Evolutionary conservation across 2,329 filamentous ascomycete genomes (phyloP).

Genomic region (Chaetomium strumarium): DNA sequence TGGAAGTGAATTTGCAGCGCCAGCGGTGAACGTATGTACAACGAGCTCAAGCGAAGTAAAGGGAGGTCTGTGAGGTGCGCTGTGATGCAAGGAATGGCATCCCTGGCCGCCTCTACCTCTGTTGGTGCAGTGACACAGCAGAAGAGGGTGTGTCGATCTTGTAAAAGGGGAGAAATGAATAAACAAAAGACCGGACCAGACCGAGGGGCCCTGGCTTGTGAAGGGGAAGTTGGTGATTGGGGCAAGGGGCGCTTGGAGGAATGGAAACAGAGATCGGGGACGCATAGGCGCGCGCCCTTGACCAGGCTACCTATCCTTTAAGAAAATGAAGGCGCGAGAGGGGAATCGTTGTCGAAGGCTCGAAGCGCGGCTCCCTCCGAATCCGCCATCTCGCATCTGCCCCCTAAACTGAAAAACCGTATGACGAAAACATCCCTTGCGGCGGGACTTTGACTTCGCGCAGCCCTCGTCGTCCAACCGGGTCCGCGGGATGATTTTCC

Average conservation of each 20-base stretch:
- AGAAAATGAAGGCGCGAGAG: background rate
- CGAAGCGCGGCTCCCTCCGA: conserved; percentile 8
- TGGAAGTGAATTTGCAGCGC: background rate
- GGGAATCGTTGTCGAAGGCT: conserved; percentile 3
- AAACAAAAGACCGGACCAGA: conserved; percentile 1
- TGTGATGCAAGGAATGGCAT: background rate
- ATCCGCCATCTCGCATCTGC: conserved; percentile 6
- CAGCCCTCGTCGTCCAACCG: conserved; percentile 20
- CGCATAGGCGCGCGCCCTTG: background rate
- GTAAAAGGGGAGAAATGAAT: background rate
- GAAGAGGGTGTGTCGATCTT: conserved; percentile 1
- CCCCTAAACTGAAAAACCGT: conserved; percentile 14
- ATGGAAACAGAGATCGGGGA: conserved; percentile 7
- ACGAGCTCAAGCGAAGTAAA: background rate
- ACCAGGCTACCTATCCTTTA: background rate
- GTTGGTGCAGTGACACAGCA: background rate
- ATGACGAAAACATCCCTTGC: conserved; percentile 12
- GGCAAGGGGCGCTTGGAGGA: conserved; percentile 6
- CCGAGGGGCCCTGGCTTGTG: background rate
- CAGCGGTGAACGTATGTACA: background rate
- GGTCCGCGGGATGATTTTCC: conserved; percentile 9
- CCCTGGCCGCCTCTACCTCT: background rate
- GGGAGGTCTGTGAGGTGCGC: background rate
- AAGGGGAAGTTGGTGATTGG: background rate
- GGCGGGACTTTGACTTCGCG: conserved; percentile 4